These are phyloP conservation scores for Codiaeum variegatum DNA, from an alignment of 441 rosid species.

Conservation along the genomic window DNA sequence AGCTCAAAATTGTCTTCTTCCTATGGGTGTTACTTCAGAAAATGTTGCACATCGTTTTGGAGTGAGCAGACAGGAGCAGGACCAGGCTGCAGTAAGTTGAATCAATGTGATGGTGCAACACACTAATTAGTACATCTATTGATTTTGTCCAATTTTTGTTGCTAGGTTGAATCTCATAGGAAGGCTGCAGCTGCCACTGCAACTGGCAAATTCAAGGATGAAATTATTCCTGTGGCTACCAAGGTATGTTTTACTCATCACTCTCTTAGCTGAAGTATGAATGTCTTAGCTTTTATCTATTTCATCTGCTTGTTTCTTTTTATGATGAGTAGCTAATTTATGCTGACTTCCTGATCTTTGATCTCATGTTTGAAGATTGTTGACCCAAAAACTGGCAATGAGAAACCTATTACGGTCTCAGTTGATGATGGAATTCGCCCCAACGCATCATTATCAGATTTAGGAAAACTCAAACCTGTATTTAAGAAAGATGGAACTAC, in stretches of 20 bases:
- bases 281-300: neutral
- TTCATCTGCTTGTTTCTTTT: neutral
- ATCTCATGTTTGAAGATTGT: constrained; percentile 53
- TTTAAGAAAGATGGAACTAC: constrained; percentile 92
- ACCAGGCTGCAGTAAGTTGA: constrained; percentile 86
- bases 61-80: constrained; percentile 91
- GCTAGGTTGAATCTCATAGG: constrained; percentile 88
- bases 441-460: constrained; percentile 49
- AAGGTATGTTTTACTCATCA: constrained; percentile 51
- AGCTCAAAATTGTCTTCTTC: constrained; percentile 94
- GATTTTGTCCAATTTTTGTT: constrained; percentile 23
- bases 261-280: neutral
- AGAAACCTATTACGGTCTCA: constrained; percentile 60
- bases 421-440: constrained; percentile 97
- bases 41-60: constrained; percentile 94
- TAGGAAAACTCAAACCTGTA: constrained; percentile 75
- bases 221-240: constrained; percentile 80
- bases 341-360: neutral
- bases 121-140: neutral
- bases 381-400: constrained; percentile 88
- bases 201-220: constrained; percentile 84
- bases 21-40: constrained; percentile 97
- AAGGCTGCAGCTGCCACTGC: constrained; percentile 95
- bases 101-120: constrained; percentile 5
- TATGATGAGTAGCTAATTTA: constrained; percentile 9